Evolutionary conservation across 2,329 filamentous ascomycete genomes (phyloP).

Genomic region (Alternaria postmessia): DNA sequence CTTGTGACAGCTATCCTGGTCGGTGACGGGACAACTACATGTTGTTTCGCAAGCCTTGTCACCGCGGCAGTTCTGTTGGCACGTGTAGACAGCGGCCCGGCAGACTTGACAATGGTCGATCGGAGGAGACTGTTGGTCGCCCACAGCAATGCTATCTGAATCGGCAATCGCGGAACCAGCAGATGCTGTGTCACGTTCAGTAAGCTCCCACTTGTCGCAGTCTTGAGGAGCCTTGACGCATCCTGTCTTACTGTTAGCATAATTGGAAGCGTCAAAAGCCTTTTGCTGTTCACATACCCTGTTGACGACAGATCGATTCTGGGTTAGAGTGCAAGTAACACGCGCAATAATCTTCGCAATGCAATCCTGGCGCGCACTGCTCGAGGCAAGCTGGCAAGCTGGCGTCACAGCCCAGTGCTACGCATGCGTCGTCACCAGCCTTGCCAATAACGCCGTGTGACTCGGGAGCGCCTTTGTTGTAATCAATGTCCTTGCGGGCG

Average conservation of each 20-base stretch:
- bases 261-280: background rate
- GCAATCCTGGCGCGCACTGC: background rate
- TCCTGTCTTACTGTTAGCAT: background rate
- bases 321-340: background rate
- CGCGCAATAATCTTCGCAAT: background rate
- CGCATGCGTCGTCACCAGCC: background rate
- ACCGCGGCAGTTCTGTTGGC: background rate
- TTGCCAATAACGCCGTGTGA: background rate
- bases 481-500: background rate
- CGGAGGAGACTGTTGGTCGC: background rate
- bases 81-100: background rate
- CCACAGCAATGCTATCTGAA: background rate
- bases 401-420: background rate
- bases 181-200: background rate
- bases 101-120: background rate
- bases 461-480: background rate
- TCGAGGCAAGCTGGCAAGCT: background rate
- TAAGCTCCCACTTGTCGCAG: background rate
- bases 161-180: background rate
- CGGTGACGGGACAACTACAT: background rate
- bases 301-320: background rate
- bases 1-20: background rate
- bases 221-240: conserved; percentile 5
- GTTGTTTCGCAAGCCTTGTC: background rate
- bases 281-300: background rate